Conservation (phyloP, 1,284 basidiomycete genomes). For the Cystobasidium slooffiae region DNA sequence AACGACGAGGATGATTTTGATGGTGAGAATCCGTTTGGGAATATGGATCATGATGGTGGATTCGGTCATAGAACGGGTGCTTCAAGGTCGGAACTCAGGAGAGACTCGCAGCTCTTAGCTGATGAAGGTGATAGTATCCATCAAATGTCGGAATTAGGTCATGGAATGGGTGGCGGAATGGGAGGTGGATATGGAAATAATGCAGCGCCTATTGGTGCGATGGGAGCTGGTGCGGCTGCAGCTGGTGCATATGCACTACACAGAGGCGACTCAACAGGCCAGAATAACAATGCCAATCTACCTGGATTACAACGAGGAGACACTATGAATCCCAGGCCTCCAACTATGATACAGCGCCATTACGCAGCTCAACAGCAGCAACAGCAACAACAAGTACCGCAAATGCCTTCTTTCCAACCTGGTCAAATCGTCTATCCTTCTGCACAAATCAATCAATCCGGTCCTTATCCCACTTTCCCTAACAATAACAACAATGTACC, state of each 20-base stretch:
- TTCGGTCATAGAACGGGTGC: conserved; percentile 40
- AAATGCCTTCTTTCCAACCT: conserved; percentile 51
- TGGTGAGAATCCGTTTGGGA: conserved; percentile 50
- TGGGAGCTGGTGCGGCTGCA: conserved; percentile 27
- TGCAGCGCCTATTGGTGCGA: conserved; percentile 14
- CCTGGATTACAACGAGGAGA: conserved; percentile 52
- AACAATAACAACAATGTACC: neutral
- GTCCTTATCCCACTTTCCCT: conserved; percentile 35
- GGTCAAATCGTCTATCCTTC: conserved; percentile 48
- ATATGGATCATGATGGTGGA: conserved; percentile 48
- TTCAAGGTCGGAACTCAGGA: conserved; percentile 32
- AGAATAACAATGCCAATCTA: conserved; percentile 39
- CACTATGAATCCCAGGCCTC: conserved; percentile 55
- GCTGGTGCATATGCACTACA: conserved; percentile 49
- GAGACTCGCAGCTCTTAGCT: conserved; percentile 32
- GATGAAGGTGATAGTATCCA: conserved; percentile 39
- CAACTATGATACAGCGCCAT: conserved; percentile 56
- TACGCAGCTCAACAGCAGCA: conserved; percentile 43
- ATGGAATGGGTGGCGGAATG: neutral
- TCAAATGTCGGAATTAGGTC: conserved; percentile 42
- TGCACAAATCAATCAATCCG: conserved; percentile 17
- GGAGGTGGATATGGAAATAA: conserved; percentile 13
- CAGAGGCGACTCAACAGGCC: conserved; percentile 38
- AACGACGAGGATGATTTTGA: conserved; percentile 51
- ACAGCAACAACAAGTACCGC: neutral